Conservation (phyloP, 2,329 filamentous ascomycete species). For the Dothiorella sarmentorum region DNA sequence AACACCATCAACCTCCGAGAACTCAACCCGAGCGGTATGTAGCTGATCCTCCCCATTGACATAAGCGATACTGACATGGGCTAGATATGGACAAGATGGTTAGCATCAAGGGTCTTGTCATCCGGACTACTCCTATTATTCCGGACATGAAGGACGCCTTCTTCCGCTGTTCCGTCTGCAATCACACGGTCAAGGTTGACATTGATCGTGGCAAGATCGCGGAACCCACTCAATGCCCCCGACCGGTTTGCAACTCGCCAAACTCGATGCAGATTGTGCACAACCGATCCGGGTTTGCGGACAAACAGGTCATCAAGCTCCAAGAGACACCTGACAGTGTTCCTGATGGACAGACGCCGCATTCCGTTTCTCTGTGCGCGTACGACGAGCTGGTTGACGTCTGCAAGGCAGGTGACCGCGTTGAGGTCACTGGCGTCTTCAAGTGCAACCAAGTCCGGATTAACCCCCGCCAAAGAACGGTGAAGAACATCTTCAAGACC, state of each 20-base stretch:
- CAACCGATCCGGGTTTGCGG: conserved; percentile 89
- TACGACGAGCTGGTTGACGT: conserved; percentile 97
- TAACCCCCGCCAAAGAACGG: conserved; percentile 85
- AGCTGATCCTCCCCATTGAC: not conserved
- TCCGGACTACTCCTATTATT: conserved; percentile 91
- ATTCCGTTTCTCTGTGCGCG: conserved; percentile 92
- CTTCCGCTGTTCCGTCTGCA: conserved; percentile 92
- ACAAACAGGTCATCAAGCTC: conserved; percentile 98
- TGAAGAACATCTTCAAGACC: conserved; percentile 97
- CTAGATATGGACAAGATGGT: conserved; percentile 92
- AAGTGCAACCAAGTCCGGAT: conserved; percentile 89
- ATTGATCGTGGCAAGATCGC: conserved; percentile 95
- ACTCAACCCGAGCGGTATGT: conserved; percentile 75
- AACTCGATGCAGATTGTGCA: conserved; percentile 99
- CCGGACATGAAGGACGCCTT: conserved; percentile 99
- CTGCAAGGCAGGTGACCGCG: conserved; percentile 94
- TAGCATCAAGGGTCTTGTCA: conserved; percentile 92
- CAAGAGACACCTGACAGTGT: conserved; percentile 96
- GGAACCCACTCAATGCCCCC: conserved; percentile 86
- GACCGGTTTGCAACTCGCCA: conserved; percentile 72
- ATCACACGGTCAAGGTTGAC: conserved; percentile 83
- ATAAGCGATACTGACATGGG: conserved; percentile 24
- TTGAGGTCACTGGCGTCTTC: conserved; percentile 96
- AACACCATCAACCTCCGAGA: conserved; percentile 87
- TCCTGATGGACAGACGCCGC: conserved; percentile 92